phyloP scores from a whole-genome alignment of 2,329 filamentous ascomycete genomes.

The Fusarium tricinctum region DNA sequence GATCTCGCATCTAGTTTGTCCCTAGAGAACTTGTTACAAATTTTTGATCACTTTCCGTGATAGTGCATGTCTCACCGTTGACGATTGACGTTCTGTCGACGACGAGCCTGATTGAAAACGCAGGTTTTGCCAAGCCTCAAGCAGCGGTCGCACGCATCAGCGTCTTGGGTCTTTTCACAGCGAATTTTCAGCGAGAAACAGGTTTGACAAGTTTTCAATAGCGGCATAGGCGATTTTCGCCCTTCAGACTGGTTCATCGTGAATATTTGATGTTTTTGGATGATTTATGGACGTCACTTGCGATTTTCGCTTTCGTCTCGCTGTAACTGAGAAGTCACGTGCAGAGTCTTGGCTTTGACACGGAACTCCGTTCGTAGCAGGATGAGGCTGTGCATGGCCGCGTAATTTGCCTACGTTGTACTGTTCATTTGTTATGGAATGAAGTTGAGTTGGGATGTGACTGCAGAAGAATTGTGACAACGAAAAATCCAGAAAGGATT shows the following conservation, averaged over 20 bases:
- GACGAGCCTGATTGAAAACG: slow-evolving; percentile 50
- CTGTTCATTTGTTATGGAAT: not conserved
- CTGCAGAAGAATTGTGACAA: no score
- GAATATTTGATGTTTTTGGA: not conserved
- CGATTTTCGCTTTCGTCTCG: no score
- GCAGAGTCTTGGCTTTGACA: not conserved
- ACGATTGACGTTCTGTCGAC: slow-evolving; percentile 37
- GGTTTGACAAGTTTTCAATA: slow-evolving; percentile 52
- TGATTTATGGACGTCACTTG: no score
- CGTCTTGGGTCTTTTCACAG: slow-evolving; percentile 52
- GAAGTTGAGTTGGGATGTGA: not conserved
- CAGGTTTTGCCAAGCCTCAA: slow-evolving; percentile 52
- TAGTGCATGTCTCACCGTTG: slow-evolving; percentile 20
- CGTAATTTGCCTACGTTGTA: slow-evolving; percentile 11
- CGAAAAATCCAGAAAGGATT: no score
- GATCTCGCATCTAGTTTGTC: not conserved
- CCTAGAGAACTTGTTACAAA: not conserved
- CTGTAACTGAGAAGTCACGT: not conserved
- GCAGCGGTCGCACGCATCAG: slow-evolving; percentile 51
- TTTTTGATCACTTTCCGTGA: no score
- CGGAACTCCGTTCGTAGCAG: slow-evolving; percentile 9
- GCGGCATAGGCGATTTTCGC: not conserved
- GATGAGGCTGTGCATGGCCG: slow-evolving; percentile 19
- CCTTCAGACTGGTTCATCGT: slow-evolving; percentile 22
- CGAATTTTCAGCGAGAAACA: slow-evolving; percentile 53